phyloP scores from a whole-genome alignment of 306 rosid genomes.

The Begonia masoniana region DNA sequence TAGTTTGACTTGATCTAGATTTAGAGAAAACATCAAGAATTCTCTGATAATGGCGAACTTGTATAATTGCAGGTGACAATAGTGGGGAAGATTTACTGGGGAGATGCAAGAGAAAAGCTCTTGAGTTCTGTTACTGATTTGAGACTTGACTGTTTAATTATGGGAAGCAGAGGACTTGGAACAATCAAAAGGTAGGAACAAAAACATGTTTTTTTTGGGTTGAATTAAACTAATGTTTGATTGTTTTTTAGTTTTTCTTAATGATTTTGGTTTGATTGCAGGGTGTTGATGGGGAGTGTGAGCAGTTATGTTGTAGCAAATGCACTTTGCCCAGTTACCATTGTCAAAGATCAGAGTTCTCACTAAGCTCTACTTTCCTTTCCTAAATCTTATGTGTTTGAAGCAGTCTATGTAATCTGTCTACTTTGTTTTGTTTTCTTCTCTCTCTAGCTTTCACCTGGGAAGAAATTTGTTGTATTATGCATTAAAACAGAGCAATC shows the following conservation, averaged over 20 bases:
- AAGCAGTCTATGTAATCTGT: too few species aligned
- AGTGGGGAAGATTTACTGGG: constrained; percentile 38
- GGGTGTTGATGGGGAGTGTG: constrained; percentile 51
- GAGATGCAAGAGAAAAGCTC: constrained; percentile 43
- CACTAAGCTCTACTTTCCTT: too few species aligned
- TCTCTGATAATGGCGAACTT: neutral
- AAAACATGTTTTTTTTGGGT: neutral
- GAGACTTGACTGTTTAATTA: constrained; percentile 33
- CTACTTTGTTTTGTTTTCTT: too few species aligned
- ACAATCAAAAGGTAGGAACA: constrained; percentile 26
- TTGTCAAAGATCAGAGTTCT: constrained; percentile 20
- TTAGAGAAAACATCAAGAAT: too few species aligned
- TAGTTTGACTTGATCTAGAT: too few species aligned
- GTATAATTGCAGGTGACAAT: constrained; percentile 22
- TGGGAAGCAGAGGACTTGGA: constrained; percentile 54
- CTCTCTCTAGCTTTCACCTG: too few species aligned
- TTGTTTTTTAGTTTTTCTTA: too few species aligned
- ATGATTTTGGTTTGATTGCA: constrained; percentile 5
- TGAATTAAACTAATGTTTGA: too few species aligned
- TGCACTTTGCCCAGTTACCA: constrained; percentile 34
- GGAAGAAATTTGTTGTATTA: too few species aligned
- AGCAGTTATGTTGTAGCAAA: constrained; percentile 29
- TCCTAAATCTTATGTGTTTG: too few species aligned
- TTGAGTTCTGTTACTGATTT: constrained; percentile 22
- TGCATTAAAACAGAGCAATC: too few species aligned